Percentiles rank a stretch among this genome's conserved stretches.
phyloP scores from a whole-genome alignment of 163 green algal genomes.

The Volvox carteri region DNA sequence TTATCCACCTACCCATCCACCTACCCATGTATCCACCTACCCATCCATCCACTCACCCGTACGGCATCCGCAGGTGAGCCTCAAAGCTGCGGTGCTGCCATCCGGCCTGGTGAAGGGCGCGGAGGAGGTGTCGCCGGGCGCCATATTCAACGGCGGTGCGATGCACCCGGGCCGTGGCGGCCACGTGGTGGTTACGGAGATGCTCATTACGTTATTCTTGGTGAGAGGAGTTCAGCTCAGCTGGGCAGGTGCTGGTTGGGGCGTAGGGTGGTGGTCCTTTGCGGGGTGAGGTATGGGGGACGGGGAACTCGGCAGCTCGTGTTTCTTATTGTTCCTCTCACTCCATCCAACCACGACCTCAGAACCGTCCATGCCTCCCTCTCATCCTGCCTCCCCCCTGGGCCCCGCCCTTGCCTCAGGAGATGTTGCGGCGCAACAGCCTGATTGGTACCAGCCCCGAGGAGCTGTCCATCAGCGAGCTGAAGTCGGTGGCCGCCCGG shows the following conservation, averaged over 20 bases:
- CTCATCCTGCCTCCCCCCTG: too few relatives aligned
- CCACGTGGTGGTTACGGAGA: conserved; percentile 41
- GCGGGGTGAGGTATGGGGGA: too few relatives aligned
- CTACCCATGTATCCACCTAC: too few relatives aligned
- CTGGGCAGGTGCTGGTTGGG: too few relatives aligned
- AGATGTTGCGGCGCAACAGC: neutral
- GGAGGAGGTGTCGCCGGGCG: neutral
- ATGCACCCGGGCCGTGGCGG: conserved; percentile 38
- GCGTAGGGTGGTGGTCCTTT: too few relatives aligned
- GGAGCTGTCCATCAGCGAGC: neutral
- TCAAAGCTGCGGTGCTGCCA: conserved; percentile 37
- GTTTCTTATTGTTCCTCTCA: neutral
- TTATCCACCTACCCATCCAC: too few relatives aligned
- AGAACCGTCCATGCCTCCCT: too few relatives aligned
- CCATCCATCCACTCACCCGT: too few relatives aligned
- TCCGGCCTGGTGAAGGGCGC: neutral
- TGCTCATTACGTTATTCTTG: conserved; percentile 35
- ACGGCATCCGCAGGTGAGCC: conserved; percentile 31
- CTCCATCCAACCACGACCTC: neutral
- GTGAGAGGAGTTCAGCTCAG: too few relatives aligned
- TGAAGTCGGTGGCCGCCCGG: neutral
- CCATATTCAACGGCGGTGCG: conserved; percentile 34
- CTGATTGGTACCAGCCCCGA: neutral
- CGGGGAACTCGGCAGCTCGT: neutral
- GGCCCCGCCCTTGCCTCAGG: neutral